A percentile compares a stretch with the other conserved stretches of the same genome.
Evolutionary conservation across 805 yeast species (phyloP).

Genomic region (Barnettozyma sucrosica): DNA sequence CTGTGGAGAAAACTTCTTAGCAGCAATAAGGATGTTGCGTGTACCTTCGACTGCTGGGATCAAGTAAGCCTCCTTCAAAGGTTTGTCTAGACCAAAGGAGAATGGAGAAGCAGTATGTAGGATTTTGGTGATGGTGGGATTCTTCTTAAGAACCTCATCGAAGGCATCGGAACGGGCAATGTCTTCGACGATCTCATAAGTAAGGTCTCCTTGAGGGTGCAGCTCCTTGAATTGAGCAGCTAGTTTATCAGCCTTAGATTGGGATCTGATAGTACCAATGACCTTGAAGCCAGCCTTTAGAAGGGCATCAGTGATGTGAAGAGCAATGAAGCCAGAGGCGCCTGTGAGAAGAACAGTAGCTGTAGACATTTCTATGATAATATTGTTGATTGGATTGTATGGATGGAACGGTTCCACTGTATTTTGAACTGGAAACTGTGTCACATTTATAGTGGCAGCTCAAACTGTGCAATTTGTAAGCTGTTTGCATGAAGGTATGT

Average conservation of each 20-base stretch:
- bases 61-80: slow-evolving; percentile 44
- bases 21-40: slow-evolving; percentile 33
- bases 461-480: too few species aligned
- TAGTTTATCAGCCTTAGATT: slow-evolving; percentile 14
- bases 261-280: slow-evolving; percentile 26
- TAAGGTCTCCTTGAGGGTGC: slow-evolving; percentile 28
- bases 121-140: slow-evolving; percentile 44
- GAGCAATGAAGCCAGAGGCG: slow-evolving; percentile 41
- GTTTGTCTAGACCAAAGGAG: slow-evolving; percentile 27
- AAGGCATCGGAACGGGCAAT: slow-evolving; percentile 38
- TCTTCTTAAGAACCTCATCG: slow-evolving; percentile 36
- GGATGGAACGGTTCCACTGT: too few species aligned
- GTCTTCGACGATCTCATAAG: slow-evolving; percentile 41
- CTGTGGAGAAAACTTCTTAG: slow-evolving; percentile 29
- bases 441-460: neutral
- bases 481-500: too few species aligned
- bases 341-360: slow-evolving; percentile 35
- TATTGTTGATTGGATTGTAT: too few species aligned
- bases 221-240: slow-evolving; percentile 15
- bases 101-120: slow-evolving; percentile 57
- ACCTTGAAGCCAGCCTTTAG: slow-evolving; percentile 33
- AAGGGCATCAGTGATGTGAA: slow-evolving; percentile 33
- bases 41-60: slow-evolving; percentile 59
- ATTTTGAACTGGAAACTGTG: neutral
- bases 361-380: neutral